Conservation (phyloP, 2,329 filamentous ascomycete genomes). For the Aspergillus sp. region DNA sequence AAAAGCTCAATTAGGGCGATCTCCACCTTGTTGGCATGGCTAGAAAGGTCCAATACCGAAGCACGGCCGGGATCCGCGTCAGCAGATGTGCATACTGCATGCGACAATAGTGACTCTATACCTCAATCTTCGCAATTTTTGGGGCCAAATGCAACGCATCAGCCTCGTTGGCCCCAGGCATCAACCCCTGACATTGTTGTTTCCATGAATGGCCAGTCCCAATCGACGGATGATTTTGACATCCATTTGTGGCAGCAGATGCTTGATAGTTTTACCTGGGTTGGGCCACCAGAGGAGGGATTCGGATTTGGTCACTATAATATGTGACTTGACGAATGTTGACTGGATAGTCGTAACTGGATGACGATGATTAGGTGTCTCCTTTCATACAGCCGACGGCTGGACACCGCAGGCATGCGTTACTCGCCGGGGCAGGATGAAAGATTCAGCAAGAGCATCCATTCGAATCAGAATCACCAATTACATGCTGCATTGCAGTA, state of each 20-base stretch:
- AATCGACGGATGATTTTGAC: background rate
- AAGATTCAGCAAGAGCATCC: too few relatives aligned
- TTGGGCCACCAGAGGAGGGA: background rate
- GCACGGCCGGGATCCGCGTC: too few relatives aligned
- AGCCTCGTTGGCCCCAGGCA: background rate
- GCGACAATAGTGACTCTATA: background rate
- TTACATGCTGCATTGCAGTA: too few relatives aligned
- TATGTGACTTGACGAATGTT: background rate
- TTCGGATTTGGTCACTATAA: background rate
- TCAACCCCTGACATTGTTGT: background rate
- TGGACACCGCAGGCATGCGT: too few relatives aligned
- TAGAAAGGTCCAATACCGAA: constrained; percentile 3
- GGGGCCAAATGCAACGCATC: background rate
- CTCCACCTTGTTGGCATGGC: constrained; percentile 8
- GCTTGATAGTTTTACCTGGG: constrained; percentile 7
- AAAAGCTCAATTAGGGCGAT: background rate
- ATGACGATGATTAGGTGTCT: background rate
- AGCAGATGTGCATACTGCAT: background rate
- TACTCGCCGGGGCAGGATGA: too few relatives aligned
- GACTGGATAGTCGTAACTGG: background rate
- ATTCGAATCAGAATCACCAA: too few relatives aligned
- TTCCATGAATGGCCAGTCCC: background rate
- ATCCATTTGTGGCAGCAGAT: constrained; percentile 3
- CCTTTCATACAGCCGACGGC: too few relatives aligned
- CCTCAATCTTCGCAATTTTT: background rate